These are phyloP conservation scores for Royoungia palumana DNA, from an alignment of 768 basidiomycete genomes.

Conservation along the genomic window DNA sequence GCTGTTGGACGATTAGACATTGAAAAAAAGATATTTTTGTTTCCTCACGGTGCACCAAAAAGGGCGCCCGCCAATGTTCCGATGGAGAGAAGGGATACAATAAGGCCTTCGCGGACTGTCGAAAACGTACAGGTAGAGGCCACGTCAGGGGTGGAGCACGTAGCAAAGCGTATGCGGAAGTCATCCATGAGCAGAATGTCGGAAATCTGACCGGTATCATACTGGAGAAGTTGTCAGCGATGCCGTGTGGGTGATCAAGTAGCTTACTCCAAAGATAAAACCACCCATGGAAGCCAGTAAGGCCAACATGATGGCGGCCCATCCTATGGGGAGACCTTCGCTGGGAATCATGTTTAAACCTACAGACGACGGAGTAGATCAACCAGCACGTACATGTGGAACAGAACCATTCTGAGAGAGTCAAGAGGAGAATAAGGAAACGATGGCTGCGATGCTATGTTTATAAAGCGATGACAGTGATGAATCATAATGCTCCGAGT, in stretches of 20 bases:
- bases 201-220: conserved; percentile 76
- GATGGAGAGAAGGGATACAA: conserved; percentile 68
- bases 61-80: conserved; percentile 66
- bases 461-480: too few relatives aligned
- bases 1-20: conserved; percentile 31
- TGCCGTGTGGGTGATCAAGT: neutral
- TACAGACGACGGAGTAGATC: neutral
- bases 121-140: conserved; percentile 49
- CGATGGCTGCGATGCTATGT: too few relatives aligned
- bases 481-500: too few relatives aligned
- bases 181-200: conserved; percentile 73
- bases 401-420: conserved; percentile 8
- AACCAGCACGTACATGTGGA: conserved; percentile 17
- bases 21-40: neutral
- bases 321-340: conserved; percentile 59
- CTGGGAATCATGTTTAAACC: conserved; percentile 24
- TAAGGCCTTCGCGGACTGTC: conserved; percentile 57
- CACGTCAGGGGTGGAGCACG: conserved; percentile 41
- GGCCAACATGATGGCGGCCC: conserved; percentile 61
- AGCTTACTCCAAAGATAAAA: conserved; percentile 51
- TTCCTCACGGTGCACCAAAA: conserved; percentile 54
- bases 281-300: conserved; percentile 71
- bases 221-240: conserved; percentile 31
- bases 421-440: too few relatives aligned
- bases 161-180: conserved; percentile 61